phyloP scores from a whole-genome alignment of 2,329 filamentous ascomycete species.

The Neonectria punicea region DNA sequence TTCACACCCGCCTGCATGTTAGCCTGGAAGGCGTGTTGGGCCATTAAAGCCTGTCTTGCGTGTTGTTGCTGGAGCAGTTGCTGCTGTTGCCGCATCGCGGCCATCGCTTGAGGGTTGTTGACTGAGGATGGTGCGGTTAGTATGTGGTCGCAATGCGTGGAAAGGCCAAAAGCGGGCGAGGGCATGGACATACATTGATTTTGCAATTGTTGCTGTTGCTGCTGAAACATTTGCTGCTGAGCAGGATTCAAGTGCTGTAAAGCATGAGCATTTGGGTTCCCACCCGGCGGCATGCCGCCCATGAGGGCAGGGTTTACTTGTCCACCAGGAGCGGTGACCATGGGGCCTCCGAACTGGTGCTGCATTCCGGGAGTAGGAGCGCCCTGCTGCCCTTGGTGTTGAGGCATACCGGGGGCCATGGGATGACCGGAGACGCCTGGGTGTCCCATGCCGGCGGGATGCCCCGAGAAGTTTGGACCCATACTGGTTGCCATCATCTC shows the following conservation, averaged over 20 bases:
- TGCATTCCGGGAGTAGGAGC: slow-evolving; percentile 71
- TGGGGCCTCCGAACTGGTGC: slow-evolving; percentile 74
- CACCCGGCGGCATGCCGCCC: slow-evolving; percentile 78
- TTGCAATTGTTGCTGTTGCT: slow-evolving; percentile 56
- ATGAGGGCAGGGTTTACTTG: slow-evolving; percentile 82
- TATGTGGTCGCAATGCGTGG: not conserved
- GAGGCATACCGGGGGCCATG: slow-evolving; percentile 70
- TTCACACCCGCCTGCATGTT: slow-evolving; percentile 59
- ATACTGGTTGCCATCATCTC: slow-evolving; percentile 77
- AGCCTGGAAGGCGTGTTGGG: slow-evolving; percentile 64
- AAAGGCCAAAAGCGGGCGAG: not conserved
- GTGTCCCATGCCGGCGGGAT: slow-evolving; percentile 77
- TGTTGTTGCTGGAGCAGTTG: slow-evolving; percentile 68
- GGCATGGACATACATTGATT: slow-evolving; percentile 47
- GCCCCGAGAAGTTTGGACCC: slow-evolving; percentile 71
- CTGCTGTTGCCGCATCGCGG: slow-evolving; percentile 64
- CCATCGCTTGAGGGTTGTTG: slow-evolving; percentile 51
- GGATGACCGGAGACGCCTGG: slow-evolving; percentile 75
- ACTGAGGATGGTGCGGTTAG: slow-evolving; percentile 40
- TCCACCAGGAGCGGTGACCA: slow-evolving; percentile 77
- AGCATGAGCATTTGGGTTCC: slow-evolving; percentile 73
- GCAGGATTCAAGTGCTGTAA: slow-evolving; percentile 77
- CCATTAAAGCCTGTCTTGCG: slow-evolving; percentile 62
- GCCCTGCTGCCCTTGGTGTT: slow-evolving; percentile 77
- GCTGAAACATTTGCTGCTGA: slow-evolving; percentile 67